A percentile compares a stretch with the other conserved stretches of the same genome.
phyloP scores from a whole-genome alignment of 1,284 basidiomycete genomes.

The Neotropicomus parvogracilis region DNA sequence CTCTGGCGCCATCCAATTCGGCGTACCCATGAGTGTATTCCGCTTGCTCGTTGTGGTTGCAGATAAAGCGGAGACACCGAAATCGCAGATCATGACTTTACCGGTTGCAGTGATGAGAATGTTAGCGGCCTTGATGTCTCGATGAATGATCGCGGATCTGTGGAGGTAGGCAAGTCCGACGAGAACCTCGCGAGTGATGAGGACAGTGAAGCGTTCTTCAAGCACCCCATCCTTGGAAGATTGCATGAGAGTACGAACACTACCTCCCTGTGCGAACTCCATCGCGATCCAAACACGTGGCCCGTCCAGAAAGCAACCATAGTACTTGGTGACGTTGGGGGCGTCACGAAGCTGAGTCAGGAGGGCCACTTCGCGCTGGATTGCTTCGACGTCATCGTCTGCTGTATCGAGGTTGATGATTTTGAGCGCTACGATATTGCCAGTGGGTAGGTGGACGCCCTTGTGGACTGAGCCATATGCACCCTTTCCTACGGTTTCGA shows the following conservation, averaged over 20 bases:
- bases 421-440: constrained; percentile 91
- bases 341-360: constrained; percentile 85
- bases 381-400: constrained; percentile 95
- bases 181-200: constrained; percentile 90
- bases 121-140: constrained; percentile 97
- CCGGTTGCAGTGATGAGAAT: constrained; percentile 84
- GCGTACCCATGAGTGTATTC: constrained; percentile 93
- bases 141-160: constrained; percentile 91
- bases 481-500: constrained; percentile 87
- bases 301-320: constrained; percentile 92
- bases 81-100: constrained; percentile 93
- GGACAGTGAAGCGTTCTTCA: constrained; percentile 85
- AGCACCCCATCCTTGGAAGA: constrained; percentile 79
- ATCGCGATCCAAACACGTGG: constrained; percentile 98
- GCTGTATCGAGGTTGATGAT: constrained; percentile 98
- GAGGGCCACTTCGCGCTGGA: constrained; percentile 93
- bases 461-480: constrained; percentile 96
- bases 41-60: constrained; percentile 86
- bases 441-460: constrained; percentile 79
- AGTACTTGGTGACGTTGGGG: constrained; percentile 94
- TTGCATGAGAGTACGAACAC: constrained; percentile 86
- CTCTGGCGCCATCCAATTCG: constrained; percentile 99
- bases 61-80: constrained; percentile 93
- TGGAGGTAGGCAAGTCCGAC: constrained; percentile 86
- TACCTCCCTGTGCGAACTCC: constrained; percentile 97